Percentiles rank a stretch among this genome's conserved stretches.
These are phyloP conservation scores for Hypoxylon fuscum DNA, from an alignment of 495 filamentous ascomycete species.

Conservation along the genomic window DNA sequence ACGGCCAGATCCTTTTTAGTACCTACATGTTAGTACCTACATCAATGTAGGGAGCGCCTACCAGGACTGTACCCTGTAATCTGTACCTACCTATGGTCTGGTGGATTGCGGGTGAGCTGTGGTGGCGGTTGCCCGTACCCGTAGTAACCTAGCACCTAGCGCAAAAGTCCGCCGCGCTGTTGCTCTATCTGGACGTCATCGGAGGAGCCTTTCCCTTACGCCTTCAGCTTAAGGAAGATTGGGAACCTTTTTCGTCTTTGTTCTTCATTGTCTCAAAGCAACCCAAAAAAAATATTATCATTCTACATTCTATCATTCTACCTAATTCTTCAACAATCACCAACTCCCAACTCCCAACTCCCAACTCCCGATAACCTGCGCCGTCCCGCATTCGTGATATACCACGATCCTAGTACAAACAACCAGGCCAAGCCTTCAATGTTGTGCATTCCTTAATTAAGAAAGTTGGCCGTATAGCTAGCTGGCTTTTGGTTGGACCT, in stretches of 20 bases:
- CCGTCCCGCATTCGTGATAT: conserved; percentile 10
- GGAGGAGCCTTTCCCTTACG: conserved; percentile 26
- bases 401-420: too few relatives aligned
- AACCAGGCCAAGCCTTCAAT: too few relatives aligned
- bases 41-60: too few relatives aligned
- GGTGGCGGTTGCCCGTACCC: neutral
- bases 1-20: too few relatives aligned
- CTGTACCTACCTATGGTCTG: too few relatives aligned
- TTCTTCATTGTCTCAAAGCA: conserved; percentile 29
- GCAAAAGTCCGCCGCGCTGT: neutral
- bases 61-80: too few relatives aligned
- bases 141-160: neutral
- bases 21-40: too few relatives aligned
- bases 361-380: neutral
- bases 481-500: too few relatives aligned
- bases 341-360: neutral
- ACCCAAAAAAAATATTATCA: conserved; percentile 11
- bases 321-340: neutral
- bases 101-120: too few relatives aligned
- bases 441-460: too few relatives aligned
- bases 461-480: too few relatives aligned
- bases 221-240: neutral
- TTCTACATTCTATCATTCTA: neutral
- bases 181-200: conserved; percentile 38
- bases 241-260: conserved; percentile 12